These are phyloP conservation scores for Euphorbia pulcherrima DNA, from an alignment of 345 rosid genomes.

Conservation along the genomic window DNA sequence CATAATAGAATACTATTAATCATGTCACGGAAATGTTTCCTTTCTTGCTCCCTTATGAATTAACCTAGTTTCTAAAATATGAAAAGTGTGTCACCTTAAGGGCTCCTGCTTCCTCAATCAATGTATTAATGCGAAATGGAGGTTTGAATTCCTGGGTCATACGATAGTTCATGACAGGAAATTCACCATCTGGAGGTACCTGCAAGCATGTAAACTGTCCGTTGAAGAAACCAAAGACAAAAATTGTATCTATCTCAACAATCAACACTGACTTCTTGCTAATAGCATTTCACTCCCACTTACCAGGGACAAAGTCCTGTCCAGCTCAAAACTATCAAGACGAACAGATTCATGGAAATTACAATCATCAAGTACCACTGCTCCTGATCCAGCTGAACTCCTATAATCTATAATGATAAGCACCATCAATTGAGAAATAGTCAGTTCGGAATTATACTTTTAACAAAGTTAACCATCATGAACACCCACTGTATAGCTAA, in stretches of 20 bases:
- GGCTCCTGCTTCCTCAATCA: slow-evolving; percentile 93
- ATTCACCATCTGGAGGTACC: slow-evolving; percentile 99
- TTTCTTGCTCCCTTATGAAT: background rate
- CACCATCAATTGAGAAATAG: slow-evolving; percentile 9
- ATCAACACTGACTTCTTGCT: background rate
- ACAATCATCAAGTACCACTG: slow-evolving; percentile 91
- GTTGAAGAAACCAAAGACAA: slow-evolving; percentile 9
- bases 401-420: slow-evolving; percentile 63
- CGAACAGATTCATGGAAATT: slow-evolving; percentile 98
- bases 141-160: slow-evolving; percentile 99
- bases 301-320: slow-evolving; percentile 86
- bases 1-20: background rate
- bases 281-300: slow-evolving; percentile 31
- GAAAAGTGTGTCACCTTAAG: slow-evolving; percentile 56
- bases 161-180: slow-evolving; percentile 98
- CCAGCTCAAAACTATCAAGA: slow-evolving; percentile 82
- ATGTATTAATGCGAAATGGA: slow-evolving; percentile 82
- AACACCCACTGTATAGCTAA: background rate
- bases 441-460: background rate
- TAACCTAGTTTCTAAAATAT: background rate
- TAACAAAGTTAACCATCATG: slow-evolving; percentile 8
- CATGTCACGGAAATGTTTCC: background rate
- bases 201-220: slow-evolving; percentile 28
- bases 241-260: slow-evolving; percentile 9
- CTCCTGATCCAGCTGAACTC: slow-evolving; percentile 77